phyloP scores from a whole-genome alignment of 441 rosid genomes.

The Eutrema salsugineum region DNA sequence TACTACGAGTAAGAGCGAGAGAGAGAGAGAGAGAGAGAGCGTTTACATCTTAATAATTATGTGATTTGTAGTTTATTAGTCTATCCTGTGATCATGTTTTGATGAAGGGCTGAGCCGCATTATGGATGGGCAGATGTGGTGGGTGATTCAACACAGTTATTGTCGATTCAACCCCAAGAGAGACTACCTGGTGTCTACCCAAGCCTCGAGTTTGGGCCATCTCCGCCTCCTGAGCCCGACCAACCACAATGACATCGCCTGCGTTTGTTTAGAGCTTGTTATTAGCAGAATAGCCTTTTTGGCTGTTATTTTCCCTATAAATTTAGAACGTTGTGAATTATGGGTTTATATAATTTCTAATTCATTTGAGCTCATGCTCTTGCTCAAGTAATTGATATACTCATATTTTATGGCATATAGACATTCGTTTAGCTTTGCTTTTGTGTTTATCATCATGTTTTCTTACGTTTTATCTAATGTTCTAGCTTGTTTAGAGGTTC shows the following conservation, averaged over 20 bases:
- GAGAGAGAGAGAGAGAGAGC: not conserved
- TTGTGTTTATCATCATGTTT: no score
- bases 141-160: conserved; percentile 82
- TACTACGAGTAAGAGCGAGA: conserved; percentile 72
- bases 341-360: conserved; percentile 18
- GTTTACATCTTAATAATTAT: not conserved
- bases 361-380: no score
- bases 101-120: conserved; percentile 84
- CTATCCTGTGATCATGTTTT: conserved; percentile 3
- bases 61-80: not conserved
- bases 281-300: conserved; percentile 17
- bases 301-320: not conserved
- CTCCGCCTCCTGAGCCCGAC: conserved; percentile 43
- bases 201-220: conserved; percentile 61
- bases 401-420: no score
- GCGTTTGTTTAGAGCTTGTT: conserved; percentile 7
- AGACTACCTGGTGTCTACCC: conserved; percentile 86
- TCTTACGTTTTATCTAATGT: no score
- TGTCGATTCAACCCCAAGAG: conserved; percentile 69
- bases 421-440: no score
- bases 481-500: no score
- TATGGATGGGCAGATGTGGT: conserved; percentile 97
- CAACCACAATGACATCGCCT: conserved; percentile 34
- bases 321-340: conserved; percentile 12
- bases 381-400: no score